These are phyloP conservation scores for Chrysanthemum makinoi DNA, from an alignment of 129 eudicot species.

Conservation along the genomic window DNA sequence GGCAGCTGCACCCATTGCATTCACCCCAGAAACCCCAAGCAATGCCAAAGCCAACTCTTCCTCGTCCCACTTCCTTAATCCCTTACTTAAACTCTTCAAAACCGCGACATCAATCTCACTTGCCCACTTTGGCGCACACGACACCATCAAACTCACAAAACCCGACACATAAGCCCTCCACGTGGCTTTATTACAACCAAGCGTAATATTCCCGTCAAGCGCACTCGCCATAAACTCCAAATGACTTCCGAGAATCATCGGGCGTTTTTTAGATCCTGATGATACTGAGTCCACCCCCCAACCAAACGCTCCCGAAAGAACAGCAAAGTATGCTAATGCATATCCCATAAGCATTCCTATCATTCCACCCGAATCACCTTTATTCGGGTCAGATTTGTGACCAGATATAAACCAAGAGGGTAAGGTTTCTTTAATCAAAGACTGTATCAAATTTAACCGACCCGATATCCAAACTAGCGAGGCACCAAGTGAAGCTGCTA, in stretches of 20 bases:
- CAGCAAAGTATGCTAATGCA: constrained; percentile 75
- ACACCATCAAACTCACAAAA: constrained; percentile 73
- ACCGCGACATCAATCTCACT: constrained; percentile 64
- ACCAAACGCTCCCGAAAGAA: constrained; percentile 70
- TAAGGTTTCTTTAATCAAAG: constrained; percentile 66
- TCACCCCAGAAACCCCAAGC: constrained; percentile 66
- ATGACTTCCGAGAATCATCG: constrained; percentile 49
- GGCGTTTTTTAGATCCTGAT: constrained; percentile 46
- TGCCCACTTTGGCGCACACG: constrained; percentile 72
- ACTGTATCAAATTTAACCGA: constrained; percentile 55
- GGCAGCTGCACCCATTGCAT: constrained; percentile 86
- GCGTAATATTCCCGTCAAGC: constrained; percentile 76
- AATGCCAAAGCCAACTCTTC: constrained; percentile 78
- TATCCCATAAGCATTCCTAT: constrained; percentile 74
- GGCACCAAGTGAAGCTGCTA: constrained; percentile 84
- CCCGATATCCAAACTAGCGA: constrained; percentile 84
- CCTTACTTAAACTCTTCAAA: constrained; percentile 72
- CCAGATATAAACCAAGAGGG: constrained; percentile 89
- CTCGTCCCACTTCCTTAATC: constrained; percentile 80
- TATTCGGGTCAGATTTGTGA: constrained; percentile 29
- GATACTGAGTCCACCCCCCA: constrained; percentile 71
- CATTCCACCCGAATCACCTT: constrained; percentile 56
- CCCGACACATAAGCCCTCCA: constrained; percentile 90
- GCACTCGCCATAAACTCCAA: constrained; percentile 74
- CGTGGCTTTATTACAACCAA: constrained; percentile 76